These are phyloP conservation scores for Trichothecium roseum DNA, from an alignment of 2,329 filamentous ascomycete species.

Conservation along the genomic window DNA sequence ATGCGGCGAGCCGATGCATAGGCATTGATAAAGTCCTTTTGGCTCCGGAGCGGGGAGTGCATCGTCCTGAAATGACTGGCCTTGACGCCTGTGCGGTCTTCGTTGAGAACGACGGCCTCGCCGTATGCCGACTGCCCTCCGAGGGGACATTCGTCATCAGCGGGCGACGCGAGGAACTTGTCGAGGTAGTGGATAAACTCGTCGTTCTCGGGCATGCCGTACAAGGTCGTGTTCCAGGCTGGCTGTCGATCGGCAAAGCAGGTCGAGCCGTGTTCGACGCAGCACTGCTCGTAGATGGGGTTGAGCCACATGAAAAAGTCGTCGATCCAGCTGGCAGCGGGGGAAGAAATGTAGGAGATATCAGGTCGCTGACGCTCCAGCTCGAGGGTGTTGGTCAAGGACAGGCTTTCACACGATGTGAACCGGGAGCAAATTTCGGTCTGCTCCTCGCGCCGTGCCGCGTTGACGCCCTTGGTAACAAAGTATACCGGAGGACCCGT, in stretches of 20 bases:
- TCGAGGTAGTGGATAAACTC: slow-evolving; percentile 83
- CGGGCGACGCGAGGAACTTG: slow-evolving; percentile 73
- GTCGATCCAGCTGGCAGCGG: slow-evolving; percentile 91
- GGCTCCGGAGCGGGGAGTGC: slow-evolving; percentile 77
- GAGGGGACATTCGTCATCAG: slow-evolving; percentile 74
- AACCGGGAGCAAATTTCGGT: slow-evolving; percentile 85
- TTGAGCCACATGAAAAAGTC: slow-evolving; percentile 98
- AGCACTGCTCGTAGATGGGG: slow-evolving; percentile 62
- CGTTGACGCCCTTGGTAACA: slow-evolving; percentile 72
- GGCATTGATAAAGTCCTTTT: slow-evolving; percentile 85
- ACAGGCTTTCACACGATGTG: slow-evolving; percentile 75
- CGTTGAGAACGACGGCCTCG: slow-evolving; percentile 70
- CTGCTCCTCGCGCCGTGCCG: slow-evolving; percentile 65
- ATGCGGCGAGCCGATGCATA: slow-evolving; percentile 87
- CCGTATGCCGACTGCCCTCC: slow-evolving; percentile 84
- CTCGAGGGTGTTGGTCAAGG: slow-evolving; percentile 81
- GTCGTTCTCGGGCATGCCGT: slow-evolving; percentile 85
- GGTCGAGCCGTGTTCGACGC: slow-evolving; percentile 55
- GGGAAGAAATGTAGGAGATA: slow-evolving; percentile 77
- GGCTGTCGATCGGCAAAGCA: slow-evolving; percentile 75
- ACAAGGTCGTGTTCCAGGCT: slow-evolving; percentile 79
- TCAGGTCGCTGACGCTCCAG: slow-evolving; percentile 86
- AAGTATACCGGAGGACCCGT: slow-evolving; percentile 94
- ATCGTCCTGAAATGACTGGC: slow-evolving; percentile 88
- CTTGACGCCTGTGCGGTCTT: slow-evolving; percentile 53